Evolutionary conservation across 2,329 filamentous ascomycete genomes (phyloP).

Genomic region (Sclerotinia glacialis): DNA sequence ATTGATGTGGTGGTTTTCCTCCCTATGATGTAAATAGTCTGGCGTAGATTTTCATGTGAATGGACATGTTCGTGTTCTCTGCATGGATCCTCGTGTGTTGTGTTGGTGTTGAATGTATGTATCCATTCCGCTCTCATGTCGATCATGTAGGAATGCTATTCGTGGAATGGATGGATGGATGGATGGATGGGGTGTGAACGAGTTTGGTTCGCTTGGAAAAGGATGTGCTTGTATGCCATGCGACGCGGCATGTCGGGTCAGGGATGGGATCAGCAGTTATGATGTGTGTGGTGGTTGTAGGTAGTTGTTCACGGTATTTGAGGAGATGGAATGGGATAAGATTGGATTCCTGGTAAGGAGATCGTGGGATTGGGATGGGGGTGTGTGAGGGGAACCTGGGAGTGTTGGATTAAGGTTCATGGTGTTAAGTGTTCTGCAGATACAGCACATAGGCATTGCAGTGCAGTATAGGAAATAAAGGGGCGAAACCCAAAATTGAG

Average conservation of each 20-base stretch:
- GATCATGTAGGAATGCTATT: neutral
- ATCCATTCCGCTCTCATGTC: neutral
- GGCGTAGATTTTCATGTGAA: too few species aligned
- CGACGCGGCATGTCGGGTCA: neutral
- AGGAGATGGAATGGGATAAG: neutral
- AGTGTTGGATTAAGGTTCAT: neutral
- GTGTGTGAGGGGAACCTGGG: neutral
- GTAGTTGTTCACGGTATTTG: neutral
- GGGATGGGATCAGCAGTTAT: neutral
- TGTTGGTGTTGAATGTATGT: neutral
- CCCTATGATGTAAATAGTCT: too few species aligned
- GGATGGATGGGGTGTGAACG: neutral
- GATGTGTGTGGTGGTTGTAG: too few species aligned
- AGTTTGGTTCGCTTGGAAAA: neutral
- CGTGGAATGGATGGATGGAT: too few species aligned
- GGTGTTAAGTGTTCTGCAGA: neutral
- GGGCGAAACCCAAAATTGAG: neutral
- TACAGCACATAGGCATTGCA: neutral
- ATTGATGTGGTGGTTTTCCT: too few species aligned
- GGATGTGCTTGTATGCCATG: neutral
- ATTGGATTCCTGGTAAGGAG: neutral
- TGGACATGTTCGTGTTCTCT: too few species aligned
- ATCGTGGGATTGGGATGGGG: too few species aligned
- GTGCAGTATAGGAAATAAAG: neutral
- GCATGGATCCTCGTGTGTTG: neutral